Base-by-base conservation (phyloP, 169 alveolate species). In the Eimeria falciformis region DNA sequence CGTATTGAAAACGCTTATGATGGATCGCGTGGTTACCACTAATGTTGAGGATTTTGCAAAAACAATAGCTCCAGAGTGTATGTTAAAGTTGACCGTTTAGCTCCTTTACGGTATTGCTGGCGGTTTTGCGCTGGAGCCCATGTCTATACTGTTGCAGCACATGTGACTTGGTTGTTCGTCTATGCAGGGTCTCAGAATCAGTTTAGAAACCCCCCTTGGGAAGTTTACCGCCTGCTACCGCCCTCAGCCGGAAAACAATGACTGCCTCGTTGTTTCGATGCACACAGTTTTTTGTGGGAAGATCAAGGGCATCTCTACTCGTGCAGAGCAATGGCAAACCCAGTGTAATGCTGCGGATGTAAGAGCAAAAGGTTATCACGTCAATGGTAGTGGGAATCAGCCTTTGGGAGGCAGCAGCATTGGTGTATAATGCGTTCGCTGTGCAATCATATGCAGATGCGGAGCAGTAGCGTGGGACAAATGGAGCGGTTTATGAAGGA, bases 201-300 rank as follows among this genome's bases (percentile, higher is more conserved):
- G 77, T 21, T 40, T 81, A n/a, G 90, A 81, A 43, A 81, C 90
- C 7, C 90, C 90, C 55, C 12, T 43, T 17, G 90, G 90, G 17
- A 81, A 23, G 47, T 29, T 81, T 46, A 56, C 77, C 27, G 47
- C 90, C 53, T 81, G 90, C 55, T 81, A 81, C 43, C 90, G 90
- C 90, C 90, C 18, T 21, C 77, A 81, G 58, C 71, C 53, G 75
- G 90, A 81, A 14, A 55, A 18, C 33, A 37, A 37, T 25, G 56
- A 56, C 7, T 81, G 90, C 23, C 77, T 81, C 29, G 90, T 81
- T 53, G 90, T 81, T 56, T 81, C 90, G 33, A 81, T 81, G 90
- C 90, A 81, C 27, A 81, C 90, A 9, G 90, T 81, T 6, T 81
- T 81, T 43, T 81, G 90, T 37, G 90, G 90, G 25, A 81, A 56